Base-by-base conservation (phyloP, 2,329 filamentous ascomycete species). In the Stromatinia cepivora region DNA sequence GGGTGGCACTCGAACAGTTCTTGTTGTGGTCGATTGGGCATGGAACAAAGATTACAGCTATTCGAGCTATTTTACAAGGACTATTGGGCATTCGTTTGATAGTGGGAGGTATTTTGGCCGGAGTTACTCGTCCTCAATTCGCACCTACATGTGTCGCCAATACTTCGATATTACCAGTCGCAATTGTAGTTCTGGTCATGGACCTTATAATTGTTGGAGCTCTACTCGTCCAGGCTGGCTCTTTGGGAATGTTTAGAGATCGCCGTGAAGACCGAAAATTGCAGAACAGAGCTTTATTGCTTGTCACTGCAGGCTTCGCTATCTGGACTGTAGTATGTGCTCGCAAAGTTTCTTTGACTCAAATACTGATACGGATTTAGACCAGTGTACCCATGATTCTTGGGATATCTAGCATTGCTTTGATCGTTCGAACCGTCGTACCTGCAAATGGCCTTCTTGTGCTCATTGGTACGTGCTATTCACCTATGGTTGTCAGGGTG, bases 341-440 rank as follows among this genome's bases (percentile, higher is more conserved):
- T 36, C 39, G 13, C 25, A 17, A 34, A 4, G 1, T 52, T 8
- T 10, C 15, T 54, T 28, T 15, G 25, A 8, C 36, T 20, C n/a
- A 20, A n/a, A 34, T 68, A 42, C 76, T 76, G 50, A 77, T 59
- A 28, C 13, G 13, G 20, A 34, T 6, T 62, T 54, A 77, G 74
- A 74, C 72, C 36, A 78, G 78, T 69, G 73, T 77, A 53, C 73
- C 77, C 1, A 77, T 79, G 75, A 71, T 78, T 48, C 71, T 79
- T n/a, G 78, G 77, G 13, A 70, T 76, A 48, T 57, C 70, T 39
- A 71, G 71, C 2, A 75, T 77, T 11, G 69, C 70, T 4, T 68
- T 79, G n/a, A 72, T 77, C 4, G 48, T 76, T 20, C 73, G 75
- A 66, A 79, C 77, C 13, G 69, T 72, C n/a, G 46, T 79, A 15